phyloP scores from a whole-genome alignment of 164 flowering plant genomes.

The Stephania yunnanensis region DNA sequence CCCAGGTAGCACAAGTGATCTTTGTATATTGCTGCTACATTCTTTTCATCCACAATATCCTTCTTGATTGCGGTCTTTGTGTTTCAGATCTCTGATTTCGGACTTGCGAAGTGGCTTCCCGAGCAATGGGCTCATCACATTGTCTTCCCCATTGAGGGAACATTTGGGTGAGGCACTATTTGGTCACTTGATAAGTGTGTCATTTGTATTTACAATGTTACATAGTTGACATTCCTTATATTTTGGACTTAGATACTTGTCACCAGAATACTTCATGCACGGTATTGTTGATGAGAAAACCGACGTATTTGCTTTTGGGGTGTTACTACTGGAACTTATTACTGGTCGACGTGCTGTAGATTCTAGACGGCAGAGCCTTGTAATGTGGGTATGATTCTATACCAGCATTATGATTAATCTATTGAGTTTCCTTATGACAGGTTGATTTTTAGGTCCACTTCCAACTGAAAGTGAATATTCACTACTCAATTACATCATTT shows the following conservation, averaged over 20 bases:
- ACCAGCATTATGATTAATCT: not conserved
- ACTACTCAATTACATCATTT: not conserved
- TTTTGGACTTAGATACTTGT: slow-evolving; percentile 55
- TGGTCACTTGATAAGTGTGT: not conserved
- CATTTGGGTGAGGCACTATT: slow-evolving; percentile 65
- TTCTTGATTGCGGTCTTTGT: not conserved
- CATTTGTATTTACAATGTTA: not conserved
- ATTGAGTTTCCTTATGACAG: not conserved
- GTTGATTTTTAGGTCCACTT: not conserved
- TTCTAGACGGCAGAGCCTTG: slow-evolving; percentile 78
- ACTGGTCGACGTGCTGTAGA: slow-evolving; percentile 94
- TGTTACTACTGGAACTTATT: slow-evolving; percentile 76
- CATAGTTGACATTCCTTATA: not conserved
- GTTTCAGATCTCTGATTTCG: slow-evolving; percentile 91
- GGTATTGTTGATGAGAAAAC: slow-evolving; percentile 92
- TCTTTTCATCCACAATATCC: not conserved
- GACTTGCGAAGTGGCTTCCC: slow-evolving; percentile 99
- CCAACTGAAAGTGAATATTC: not conserved
- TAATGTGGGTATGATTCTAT: slow-evolving; percentile 69
- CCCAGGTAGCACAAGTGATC: slow-evolving; percentile 43
- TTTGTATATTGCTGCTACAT: not conserved
- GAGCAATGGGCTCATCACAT: slow-evolving; percentile 83
- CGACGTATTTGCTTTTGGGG: slow-evolving; percentile 95
- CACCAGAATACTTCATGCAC: slow-evolving; percentile 97
- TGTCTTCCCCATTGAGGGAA: slow-evolving; percentile 85